These are phyloP conservation scores for Solanum piurae DNA, from an alignment of 257 asterid species.

Conservation along the genomic window DNA sequence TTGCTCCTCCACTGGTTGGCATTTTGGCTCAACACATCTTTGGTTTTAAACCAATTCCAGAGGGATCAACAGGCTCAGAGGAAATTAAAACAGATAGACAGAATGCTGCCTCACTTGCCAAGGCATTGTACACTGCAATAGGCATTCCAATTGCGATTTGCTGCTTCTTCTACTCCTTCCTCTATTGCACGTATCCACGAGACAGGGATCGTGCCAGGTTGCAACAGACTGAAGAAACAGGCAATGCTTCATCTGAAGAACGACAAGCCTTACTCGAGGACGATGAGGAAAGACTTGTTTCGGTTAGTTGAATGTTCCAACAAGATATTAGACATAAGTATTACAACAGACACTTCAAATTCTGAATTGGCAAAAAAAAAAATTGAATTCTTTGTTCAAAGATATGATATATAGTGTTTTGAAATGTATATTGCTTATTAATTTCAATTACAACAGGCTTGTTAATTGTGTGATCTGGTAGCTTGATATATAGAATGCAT, in stretches of 20 bases:
- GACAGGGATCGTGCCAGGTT: conserved; percentile 51
- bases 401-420: background rate
- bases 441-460: background rate
- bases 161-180: conserved; percentile 36
- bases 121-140: conserved; percentile 84
- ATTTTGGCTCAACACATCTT: conserved; percentile 53
- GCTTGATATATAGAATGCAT: too few relatives aligned
- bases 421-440: background rate
- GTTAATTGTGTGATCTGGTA: background rate
- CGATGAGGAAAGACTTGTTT: conserved; percentile 41
- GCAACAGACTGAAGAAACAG: conserved; percentile 17
- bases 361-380: background rate
- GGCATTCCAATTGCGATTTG: conserved; percentile 70
- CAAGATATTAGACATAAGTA: background rate
- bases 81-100: conserved; percentile 28
- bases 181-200: conserved; percentile 9
- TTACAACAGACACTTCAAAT: background rate
- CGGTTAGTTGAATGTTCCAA: background rate
- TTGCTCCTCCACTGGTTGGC: conserved; percentile 87
- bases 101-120: conserved; percentile 77
- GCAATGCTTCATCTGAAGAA: conserved; percentile 14
- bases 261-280: conserved; percentile 18
- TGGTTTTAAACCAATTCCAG: conserved; percentile 54
- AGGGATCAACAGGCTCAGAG: background rate
- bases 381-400: background rate